Percentiles rank a stretch among this genome's conserved stretches.
phyloP scores from a whole-genome alignment of 306 rosid genomes.

The Senna tora region DNA sequence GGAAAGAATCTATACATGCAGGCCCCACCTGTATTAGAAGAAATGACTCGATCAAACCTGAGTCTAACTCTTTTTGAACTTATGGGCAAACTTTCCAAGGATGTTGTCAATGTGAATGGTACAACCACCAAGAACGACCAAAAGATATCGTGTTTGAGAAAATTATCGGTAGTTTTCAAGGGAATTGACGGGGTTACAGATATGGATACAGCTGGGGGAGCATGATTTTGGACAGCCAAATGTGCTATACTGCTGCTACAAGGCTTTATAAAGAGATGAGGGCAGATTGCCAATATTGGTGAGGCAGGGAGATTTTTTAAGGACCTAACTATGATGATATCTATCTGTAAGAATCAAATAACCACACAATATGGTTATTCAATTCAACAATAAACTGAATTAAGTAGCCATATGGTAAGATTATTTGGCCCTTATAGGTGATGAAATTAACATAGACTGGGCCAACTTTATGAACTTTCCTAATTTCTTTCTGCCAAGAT shows the following conservation, averaged over 20 bases:
- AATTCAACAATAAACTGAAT: not conserved
- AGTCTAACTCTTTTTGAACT: constrained; percentile 61
- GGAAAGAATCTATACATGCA: constrained; percentile 94
- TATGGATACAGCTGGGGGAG: constrained; percentile 90
- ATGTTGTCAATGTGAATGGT: constrained; percentile 79
- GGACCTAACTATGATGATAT: not conserved
- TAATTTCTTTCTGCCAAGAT: constrained; percentile 39
- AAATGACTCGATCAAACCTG: constrained; percentile 93
- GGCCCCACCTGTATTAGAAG: constrained; percentile 94
- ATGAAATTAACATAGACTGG: not conserved
- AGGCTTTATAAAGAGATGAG: constrained; percentile 32
- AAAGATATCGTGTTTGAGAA: constrained; percentile 64
- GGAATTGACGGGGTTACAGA: constrained; percentile 85
- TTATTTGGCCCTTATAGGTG: not conserved
- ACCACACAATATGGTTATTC: not conserved
- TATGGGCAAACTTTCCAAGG: constrained; percentile 73
- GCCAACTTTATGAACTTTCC: not conserved
- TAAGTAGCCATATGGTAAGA: not conserved
- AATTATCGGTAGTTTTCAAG: constrained; percentile 73
- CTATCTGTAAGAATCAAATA: not conserved
- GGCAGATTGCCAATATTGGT: constrained; percentile 39
- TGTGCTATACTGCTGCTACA: constrained; percentile 22
- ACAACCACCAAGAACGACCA: constrained; percentile 58
- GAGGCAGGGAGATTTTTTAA: constrained; percentile 36
- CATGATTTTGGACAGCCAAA: constrained; percentile 44